Base-by-base conservation (phyloP, 305 asterid species). In the Striga hermonthica region DNA sequence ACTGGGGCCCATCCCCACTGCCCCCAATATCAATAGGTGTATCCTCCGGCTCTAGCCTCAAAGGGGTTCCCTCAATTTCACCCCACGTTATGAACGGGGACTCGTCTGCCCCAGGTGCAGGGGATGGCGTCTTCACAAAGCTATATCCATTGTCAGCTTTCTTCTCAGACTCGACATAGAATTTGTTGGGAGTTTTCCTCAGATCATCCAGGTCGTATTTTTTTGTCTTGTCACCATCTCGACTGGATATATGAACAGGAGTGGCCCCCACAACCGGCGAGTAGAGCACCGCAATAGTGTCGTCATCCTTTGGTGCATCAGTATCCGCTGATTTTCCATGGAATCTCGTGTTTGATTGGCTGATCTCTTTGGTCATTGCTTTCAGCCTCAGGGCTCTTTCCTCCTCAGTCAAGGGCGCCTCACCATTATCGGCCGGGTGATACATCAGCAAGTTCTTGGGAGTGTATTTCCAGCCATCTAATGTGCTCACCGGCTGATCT, bases 81-180 rank as follows among this genome's bases (percentile, higher is more conserved):
- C 98, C 97, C 98, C 98, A 93, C 0, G 98, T 93, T 57, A 90
- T 84, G 64, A 93, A 83, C 0, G 97, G 98, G 0, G 98, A 93
- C 70, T 81, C 97, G 38, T 93, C 96, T 40, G 70, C 81, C 74
- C 97, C 97, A 0, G 98, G 97, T 7, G 86, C 96, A 53, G 97
- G 97, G 14, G 97, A 93, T 0, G 98, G 98, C n/a, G 98, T 93
- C 77, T 68, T 87, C 69, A 90, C 96, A 71, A 83, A 92, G 64
- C 75, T 84, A 82, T 90, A 93, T 16, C 97, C 98, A 67, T 93
- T 90, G 36, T 82, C 95, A 4, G 95, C 95, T 76, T 81, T 90
- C 75, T 87, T 90, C 71, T 78, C 86, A 0, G 90, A 83, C 72
- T 88, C 97, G 5, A 80, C 81, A 67, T 86, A 93, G 59, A 80